A percentile compares a stretch with the other conserved stretches of the same genome.
phyloP scores from a whole-genome alignment of 305 asterid genomes.

The Stenogyne calaminthoides region DNA sequence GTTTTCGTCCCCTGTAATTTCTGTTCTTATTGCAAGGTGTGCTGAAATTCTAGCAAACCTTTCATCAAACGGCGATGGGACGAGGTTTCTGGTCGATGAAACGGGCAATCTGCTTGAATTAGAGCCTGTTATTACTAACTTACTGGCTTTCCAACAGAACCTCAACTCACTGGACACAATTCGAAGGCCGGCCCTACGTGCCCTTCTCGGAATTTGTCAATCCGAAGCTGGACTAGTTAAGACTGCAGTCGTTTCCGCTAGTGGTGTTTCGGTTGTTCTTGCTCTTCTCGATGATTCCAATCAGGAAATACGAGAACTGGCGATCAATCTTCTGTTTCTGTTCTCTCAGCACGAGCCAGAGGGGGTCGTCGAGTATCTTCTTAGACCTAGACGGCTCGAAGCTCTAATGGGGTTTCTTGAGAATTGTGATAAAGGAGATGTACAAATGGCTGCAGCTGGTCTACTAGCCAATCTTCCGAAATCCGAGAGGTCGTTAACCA shows the following conservation, averaged over 20 bases:
- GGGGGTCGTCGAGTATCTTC: conserved; percentile 65
- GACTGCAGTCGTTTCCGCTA: conserved; percentile 57
- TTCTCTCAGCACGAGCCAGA: conserved; percentile 71
- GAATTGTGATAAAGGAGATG: conserved; percentile 45
- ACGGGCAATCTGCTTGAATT: conserved; percentile 40
- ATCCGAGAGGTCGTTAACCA: conserved; percentile 50
- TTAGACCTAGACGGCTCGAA: conserved; percentile 60
- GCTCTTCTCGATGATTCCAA: conserved; percentile 61
- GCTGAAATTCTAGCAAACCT: conserved; percentile 59
- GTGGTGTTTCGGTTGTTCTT: conserved; percentile 56
- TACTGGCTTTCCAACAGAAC: conserved; percentile 56
- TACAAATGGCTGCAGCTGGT: conserved; percentile 73
- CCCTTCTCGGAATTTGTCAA: conserved; percentile 55
- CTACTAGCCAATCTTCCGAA: conserved; percentile 66
- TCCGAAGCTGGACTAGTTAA: conserved; percentile 60
- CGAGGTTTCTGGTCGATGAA: conserved; percentile 51
- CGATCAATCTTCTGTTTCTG: conserved; percentile 57
- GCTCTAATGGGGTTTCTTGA: conserved; percentile 66
- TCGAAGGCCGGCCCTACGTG: conserved; percentile 51
- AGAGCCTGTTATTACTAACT: conserved; percentile 40
- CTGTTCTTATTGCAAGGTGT: conserved; percentile 42
- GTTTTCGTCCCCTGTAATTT: conserved; percentile 41
- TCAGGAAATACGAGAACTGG: conserved; percentile 57
- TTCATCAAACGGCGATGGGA: conserved; percentile 53
- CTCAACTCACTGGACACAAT: conserved; percentile 41